A percentile compares a stretch with the other conserved stretches of the same genome.
Conservation (phyloP, 2,329 filamentous ascomycete species). For the Botrytis porri region DNA sequence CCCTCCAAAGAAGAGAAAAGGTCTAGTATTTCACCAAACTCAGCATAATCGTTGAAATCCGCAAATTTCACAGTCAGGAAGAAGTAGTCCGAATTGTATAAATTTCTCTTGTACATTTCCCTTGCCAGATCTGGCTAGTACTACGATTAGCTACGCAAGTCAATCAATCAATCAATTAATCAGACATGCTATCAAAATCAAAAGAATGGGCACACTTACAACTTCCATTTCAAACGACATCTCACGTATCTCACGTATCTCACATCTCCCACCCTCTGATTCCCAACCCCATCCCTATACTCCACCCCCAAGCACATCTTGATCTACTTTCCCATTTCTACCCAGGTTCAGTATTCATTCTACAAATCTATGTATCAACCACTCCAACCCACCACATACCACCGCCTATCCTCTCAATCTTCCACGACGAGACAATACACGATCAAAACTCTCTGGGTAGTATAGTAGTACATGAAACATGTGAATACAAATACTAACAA, state of each 20-base stretch:
- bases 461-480: background rate
- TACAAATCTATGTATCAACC: background rate
- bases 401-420: background rate
- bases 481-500: background rate
- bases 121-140: background rate
- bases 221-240: background rate
- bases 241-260: too few relatives aligned
- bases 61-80: background rate
- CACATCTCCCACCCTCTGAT: background rate
- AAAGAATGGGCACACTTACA: background rate
- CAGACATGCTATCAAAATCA: fast-evolving
- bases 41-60: background rate
- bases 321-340: background rate
- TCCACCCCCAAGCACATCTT: background rate
- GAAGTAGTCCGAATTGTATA: background rate
- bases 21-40: background rate
- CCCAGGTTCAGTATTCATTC: background rate
- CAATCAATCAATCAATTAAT: background rate
- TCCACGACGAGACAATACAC: background rate
- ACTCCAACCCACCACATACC: background rate
- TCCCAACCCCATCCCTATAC: background rate
- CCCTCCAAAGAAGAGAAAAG: background rate
- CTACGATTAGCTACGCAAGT: background rate
- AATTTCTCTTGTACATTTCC: background rate
- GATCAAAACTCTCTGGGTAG: background rate